Conservation (phyloP, 1,139 yeast genomes). For the Protomyces pachydermus region DNA sequence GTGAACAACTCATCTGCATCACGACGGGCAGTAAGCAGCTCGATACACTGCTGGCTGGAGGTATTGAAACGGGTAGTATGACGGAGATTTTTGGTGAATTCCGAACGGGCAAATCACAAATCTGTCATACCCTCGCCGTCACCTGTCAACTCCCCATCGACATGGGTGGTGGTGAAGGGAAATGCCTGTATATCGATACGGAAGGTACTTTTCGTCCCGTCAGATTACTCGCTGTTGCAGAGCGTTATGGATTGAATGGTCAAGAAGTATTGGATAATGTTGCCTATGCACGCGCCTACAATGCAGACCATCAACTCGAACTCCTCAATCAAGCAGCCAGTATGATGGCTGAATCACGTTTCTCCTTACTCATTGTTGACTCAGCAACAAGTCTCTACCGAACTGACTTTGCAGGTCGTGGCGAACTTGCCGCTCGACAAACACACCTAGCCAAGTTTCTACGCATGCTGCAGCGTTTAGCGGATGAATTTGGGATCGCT, state of each 20-base stretch:
- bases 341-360: conserved; percentile 91
- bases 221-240: conserved; percentile 82
- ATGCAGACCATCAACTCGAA: conserved; percentile 92
- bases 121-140: conserved; percentile 94
- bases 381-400: conserved; percentile 94
- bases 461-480: conserved; percentile 84
- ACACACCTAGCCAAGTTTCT: conserved; percentile 88
- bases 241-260: conserved; percentile 87
- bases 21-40: conserved; percentile 94
- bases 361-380: conserved; percentile 75
- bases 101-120: conserved; percentile 94
- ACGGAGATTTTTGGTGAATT: conserved; percentile 97
- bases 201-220: conserved; percentile 96
- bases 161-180: conserved; percentile 99
- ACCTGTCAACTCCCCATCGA: conserved; percentile 92
- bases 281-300: conserved; percentile 94
- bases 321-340: conserved; percentile 84
- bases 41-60: conserved; percentile 92
- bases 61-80: conserved; percentile 93
- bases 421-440: conserved; percentile 92
- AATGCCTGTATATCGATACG: conserved; percentile 91
- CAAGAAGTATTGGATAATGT: conserved; percentile 93
- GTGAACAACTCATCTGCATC: conserved; percentile 84
- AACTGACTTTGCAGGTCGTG: conserved; percentile 93
- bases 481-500: conserved; percentile 97